Conservation (phyloP, 352 stramenopile species). For the Phytophthora agathidicida region DNA sequence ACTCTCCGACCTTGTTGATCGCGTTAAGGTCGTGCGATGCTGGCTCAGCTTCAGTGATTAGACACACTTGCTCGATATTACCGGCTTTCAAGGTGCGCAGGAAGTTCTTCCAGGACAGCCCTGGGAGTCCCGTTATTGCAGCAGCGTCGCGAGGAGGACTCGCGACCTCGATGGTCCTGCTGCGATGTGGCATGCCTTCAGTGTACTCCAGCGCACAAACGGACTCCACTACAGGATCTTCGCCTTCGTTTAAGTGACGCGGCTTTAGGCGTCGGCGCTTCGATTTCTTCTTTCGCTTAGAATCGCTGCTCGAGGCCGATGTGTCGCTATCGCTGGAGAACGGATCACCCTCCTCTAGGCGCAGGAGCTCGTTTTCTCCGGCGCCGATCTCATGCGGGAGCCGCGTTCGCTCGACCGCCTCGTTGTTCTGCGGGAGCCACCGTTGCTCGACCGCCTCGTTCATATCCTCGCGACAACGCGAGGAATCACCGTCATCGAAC, state of each 20-base stretch:
- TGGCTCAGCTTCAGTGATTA: neutral
- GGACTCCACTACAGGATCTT: neutral
- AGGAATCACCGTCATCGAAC: too few relatives aligned
- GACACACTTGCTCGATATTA: slow-evolving; percentile 20
- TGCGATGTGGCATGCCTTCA: neutral
- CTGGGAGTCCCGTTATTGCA: neutral
- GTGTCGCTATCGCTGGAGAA: too few relatives aligned
- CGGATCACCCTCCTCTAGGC: slow-evolving; percentile 1
- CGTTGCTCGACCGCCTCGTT: too few relatives aligned
- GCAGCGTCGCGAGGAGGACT: neutral
- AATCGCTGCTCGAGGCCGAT: neutral
- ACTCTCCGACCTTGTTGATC: neutral
- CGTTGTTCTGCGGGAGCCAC: too few relatives aligned
- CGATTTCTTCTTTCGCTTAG: neutral
- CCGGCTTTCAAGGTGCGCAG: slow-evolving; percentile 10
- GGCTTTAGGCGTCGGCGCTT: neutral
- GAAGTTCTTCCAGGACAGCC: slow-evolving; percentile 19
- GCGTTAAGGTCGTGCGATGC: neutral
- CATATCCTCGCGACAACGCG: too few relatives aligned
- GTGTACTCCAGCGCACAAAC: neutral
- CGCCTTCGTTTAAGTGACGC: too few relatives aligned
- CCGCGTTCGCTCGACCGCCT: slow-evolving; percentile 9
- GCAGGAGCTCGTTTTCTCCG: neutral
- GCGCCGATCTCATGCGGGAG: neutral
- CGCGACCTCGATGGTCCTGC: neutral